These are phyloP conservation scores for Agaricus bisporus DNA, from an alignment of 768 basidiomycete species.

Conservation along the genomic window DNA sequence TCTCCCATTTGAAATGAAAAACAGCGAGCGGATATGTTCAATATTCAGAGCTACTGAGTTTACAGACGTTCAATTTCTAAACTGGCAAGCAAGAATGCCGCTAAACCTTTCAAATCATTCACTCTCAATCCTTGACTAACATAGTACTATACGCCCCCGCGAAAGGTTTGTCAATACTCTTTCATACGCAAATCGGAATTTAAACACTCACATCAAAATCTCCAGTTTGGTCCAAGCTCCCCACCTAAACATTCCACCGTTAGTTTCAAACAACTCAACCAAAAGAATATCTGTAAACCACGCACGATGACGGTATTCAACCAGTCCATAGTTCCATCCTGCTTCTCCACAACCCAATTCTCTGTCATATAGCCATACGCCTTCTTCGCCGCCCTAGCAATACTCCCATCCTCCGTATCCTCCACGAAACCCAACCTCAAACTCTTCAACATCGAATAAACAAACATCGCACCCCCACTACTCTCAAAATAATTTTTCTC, in stretches of 20 bases:
- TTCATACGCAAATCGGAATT: not conserved
- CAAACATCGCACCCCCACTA: slow-evolving; percentile 39
- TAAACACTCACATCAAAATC: slow-evolving; percentile 28
- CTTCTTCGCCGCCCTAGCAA: slow-evolving; percentile 30
- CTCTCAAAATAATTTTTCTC: slow-evolving; percentile 44
- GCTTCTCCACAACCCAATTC: slow-evolving; percentile 34
- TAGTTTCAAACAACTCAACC: not conserved
- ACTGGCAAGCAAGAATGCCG: slow-evolving; percentile 41
- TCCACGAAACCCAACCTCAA: slow-evolving; percentile 35
- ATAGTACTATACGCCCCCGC: slow-evolving; percentile 30
- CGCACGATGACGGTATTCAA: slow-evolving; percentile 37
- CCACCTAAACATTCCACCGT: slow-evolving; percentile 23
- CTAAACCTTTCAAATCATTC: slow-evolving; percentile 42
- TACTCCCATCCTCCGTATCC: slow-evolving; percentile 30
- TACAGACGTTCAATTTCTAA: slow-evolving; percentile 29
- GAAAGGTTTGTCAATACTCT: not conserved
- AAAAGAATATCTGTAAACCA: not conserved
- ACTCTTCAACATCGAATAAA: slow-evolving; percentile 39
- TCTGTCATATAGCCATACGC: slow-evolving; percentile 35
- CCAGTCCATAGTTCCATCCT: slow-evolving; percentile 41
- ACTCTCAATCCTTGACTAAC: slow-evolving; percentile 30
- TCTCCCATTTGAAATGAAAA: no score
- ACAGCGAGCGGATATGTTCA: not conserved
- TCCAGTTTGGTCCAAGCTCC: slow-evolving; percentile 31
- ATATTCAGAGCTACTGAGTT: not conserved